Evolutionary conservation across 2,329 filamentous ascomycete genomes (phyloP), one percentile per base, ranked within the genome.

Genomic region (Beauveria varroae): DNA sequence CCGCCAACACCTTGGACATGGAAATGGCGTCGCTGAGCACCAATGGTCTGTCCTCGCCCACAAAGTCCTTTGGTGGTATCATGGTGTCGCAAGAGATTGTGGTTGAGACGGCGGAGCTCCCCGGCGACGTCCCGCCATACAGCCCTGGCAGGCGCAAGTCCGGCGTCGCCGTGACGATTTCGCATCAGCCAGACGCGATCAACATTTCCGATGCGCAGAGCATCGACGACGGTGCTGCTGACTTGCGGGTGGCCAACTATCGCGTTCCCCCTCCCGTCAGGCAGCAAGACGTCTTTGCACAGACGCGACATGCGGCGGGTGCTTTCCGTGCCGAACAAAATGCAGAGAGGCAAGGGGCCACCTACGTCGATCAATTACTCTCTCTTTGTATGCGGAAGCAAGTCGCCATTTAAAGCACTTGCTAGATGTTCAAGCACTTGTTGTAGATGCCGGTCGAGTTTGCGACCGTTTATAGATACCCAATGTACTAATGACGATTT

Each of bases 11-110:
- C 9, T 53, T 51, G 2, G 58, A 61, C 30, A 7, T 61, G 20
- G 58, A 61, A 49, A 49, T 61, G 51, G 49, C 58, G 12, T 40
- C 58, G 16, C 44, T 61, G 22, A 30, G 20, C 22, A 26, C 20
- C 30, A 16, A 28, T 5, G 47, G 8, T 12, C 49, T n/a, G 37
- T 22, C 26, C 9, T 57, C 34, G 3, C 41, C 47, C 3, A 37
- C 34, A 37, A 65, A 66, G 69, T 63, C 69, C 9, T 76, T 79
- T 55, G 82, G 83, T 7, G 83, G 84, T 24, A 87, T 87, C 68
- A 81, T 86, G 75, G 80, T 87, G 7, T 83, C 81, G 26, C 82
- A 85, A 64, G 83, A 87, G 66, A 81, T 87, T 60, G 81, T 79
- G 8, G 70, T 73, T 5, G 67, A 73, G 41, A 57, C 28, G 18